Base-by-base conservation (phyloP, 2,329 filamentous ascomycete genomes). In the Calonectria fujianensis region DNA sequence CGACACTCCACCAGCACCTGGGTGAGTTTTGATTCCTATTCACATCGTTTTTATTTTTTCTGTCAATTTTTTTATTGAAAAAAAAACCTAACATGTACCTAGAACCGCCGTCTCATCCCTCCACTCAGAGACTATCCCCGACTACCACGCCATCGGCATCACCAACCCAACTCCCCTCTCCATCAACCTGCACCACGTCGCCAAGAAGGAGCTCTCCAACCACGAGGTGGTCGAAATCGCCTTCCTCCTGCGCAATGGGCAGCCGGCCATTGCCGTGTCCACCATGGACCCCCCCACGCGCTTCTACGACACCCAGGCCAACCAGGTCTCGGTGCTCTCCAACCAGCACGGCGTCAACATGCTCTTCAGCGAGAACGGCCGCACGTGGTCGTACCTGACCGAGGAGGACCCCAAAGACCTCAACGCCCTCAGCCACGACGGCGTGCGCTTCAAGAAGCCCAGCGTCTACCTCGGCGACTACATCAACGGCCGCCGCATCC, bases 81-180 rank as follows among this genome's bases (percentile, higher is more conserved):
- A 20, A 10, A n/a, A 1, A 48, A 24, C 24, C 59, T 32, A n/a
- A 61, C 18, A 64, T 39, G 20, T 4, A 9, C 52, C 16, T 11
- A 80, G 76, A 64, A 80, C 80, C 35, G 75, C 74, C 27, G 74
- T 74, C 32, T 79, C 80, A 1, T 82, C 80, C 20, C 74, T 79
- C 2, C 78, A 81, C 68, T 81, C 80, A 13, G 80, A 80, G 39
- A 70, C 69, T 11, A 75, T 77, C 52, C 81, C 79, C 11, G 79
- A 80, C 50, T 81, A 81, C 74, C 74, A 81, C 48, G 78, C 80
- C 54, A 80, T 82, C 16, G 77, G 76, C 48, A 78, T 81, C 73
- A 77, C 78, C 61, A 76, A 79, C 67, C 80, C 76, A 45, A 76
- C 79, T 1, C 81, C 81, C 8, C 68, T 80, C 0, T 66, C 73